Evolutionary conservation across 2,329 filamentous ascomycete species (phyloP).

Genomic region (Pseudocercospora musae): DNA sequence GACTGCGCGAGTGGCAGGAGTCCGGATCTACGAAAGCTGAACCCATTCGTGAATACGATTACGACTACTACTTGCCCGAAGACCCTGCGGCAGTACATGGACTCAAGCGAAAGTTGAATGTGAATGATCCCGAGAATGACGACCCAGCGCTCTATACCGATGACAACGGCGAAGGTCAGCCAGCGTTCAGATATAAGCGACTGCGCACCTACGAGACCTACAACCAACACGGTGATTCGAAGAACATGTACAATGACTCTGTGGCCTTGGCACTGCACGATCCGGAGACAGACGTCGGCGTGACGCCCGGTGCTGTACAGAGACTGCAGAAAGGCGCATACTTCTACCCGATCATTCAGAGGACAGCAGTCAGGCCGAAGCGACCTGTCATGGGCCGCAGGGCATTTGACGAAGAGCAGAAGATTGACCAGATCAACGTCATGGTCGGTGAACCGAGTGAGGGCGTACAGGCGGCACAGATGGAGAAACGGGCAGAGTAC

Average conservation of each 20-base stretch:
- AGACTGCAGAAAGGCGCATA: slow-evolving; percentile 54
- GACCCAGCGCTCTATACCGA: slow-evolving; percentile 51
- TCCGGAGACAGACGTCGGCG: slow-evolving; percentile 36
- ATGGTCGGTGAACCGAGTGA: slow-evolving; percentile 21
- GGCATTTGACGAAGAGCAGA: slow-evolving; percentile 29
- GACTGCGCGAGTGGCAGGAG: slow-evolving; percentile 46
- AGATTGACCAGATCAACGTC: slow-evolving; percentile 29
- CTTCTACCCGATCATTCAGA: slow-evolving; percentile 59
- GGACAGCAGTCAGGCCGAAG: slow-evolving; percentile 51
- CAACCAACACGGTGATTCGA: slow-evolving; percentile 50
- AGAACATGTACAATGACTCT: slow-evolving; percentile 53
- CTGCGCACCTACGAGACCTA: slow-evolving; percentile 60
- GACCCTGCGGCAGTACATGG: slow-evolving; percentile 47
- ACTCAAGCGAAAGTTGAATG: slow-evolving; percentile 56
- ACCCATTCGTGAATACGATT: slow-evolving; percentile 56
- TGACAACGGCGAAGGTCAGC: slow-evolving; percentile 33
- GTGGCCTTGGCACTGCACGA: slow-evolving; percentile 59
- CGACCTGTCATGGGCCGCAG: slow-evolving; percentile 47
- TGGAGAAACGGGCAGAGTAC: slow-evolving; percentile 14
- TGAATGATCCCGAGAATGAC: slow-evolving; percentile 53
- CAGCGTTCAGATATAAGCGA: slow-evolving; percentile 54
- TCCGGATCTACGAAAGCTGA: slow-evolving; percentile 50
- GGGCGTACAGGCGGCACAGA: slow-evolving; percentile 9
- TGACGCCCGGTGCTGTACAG: slow-evolving; percentile 36
- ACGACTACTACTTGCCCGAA: slow-evolving; percentile 58